These are phyloP conservation scores for Phytophthora pluvialis DNA, from an alignment of 352 stramenopile species.

Conservation along the genomic window DNA sequence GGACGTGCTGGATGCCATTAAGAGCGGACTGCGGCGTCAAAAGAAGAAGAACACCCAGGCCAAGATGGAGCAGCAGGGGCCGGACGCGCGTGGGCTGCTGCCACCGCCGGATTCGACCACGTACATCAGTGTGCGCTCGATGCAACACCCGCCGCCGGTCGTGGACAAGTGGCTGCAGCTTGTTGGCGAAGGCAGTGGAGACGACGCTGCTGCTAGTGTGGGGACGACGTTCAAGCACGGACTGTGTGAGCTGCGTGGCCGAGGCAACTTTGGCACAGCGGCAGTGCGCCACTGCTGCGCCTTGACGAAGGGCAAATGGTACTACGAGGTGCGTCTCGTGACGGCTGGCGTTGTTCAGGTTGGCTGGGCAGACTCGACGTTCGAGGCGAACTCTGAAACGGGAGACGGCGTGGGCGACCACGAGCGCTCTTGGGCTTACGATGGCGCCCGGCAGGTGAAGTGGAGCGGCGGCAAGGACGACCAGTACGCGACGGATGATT, in stretches of 20 bases:
- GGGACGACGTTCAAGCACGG: constrained; percentile 65
- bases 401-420: constrained; percentile 93
- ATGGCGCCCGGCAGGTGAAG: constrained; percentile 85
- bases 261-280: constrained; percentile 82
- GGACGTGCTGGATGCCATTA: constrained; percentile 75
- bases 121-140: constrained; percentile 38
- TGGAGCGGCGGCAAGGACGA: constrained; percentile 83
- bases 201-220: constrained; percentile 28
- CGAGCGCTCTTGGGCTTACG: constrained; percentile 90
- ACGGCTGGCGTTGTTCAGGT: constrained; percentile 92
- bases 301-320: constrained; percentile 76
- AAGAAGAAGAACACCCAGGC: constrained; percentile 45
- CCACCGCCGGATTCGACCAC: constrained; percentile 39
- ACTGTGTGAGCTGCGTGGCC: constrained; percentile 75
- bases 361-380: constrained; percentile 90
- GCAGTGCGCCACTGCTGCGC: constrained; percentile 50
- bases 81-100: constrained; percentile 27
- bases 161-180: constrained; percentile 51
- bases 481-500: constrained; percentile 49
- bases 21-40: constrained; percentile 61
- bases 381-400: constrained; percentile 73
- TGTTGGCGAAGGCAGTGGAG: constrained; percentile 41
- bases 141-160: constrained; percentile 22
- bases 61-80: constrained; percentile 29
- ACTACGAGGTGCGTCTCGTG: constrained; percentile 92